A percentile compares a stretch with the other conserved stretches of the same genome.
Conservation (phyloP, 306 rosid genomes). For the Lotus japonicus region DNA sequence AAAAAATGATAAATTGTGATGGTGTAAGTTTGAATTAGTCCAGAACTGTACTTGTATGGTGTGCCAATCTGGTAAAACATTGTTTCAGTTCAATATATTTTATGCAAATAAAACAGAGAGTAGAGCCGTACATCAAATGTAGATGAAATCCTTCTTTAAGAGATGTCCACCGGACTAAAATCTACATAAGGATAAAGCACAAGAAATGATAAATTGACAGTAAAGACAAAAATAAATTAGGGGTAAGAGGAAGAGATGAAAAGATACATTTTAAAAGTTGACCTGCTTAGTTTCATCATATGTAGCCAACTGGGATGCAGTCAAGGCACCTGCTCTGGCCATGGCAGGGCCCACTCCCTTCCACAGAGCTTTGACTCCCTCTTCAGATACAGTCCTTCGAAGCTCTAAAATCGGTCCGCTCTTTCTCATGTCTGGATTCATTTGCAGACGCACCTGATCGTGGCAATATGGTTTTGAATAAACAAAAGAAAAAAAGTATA, state of each 20-base stretch:
- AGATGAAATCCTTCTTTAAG: slow-evolving; percentile 77
- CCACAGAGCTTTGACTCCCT: slow-evolving; percentile 86
- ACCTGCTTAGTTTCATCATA: slow-evolving; percentile 97
- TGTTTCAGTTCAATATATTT: background rate
- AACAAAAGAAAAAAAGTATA: background rate
- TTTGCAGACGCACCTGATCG: slow-evolving; percentile 84
- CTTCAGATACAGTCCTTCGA: slow-evolving; percentile 54
- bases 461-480: slow-evolving; percentile 25
- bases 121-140: slow-evolving; percentile 61
- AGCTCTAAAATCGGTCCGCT: slow-evolving; percentile 57
- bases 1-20: slow-evolving; percentile 3
- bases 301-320: slow-evolving; percentile 87
- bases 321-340: slow-evolving; percentile 89
- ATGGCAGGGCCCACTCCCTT: slow-evolving; percentile 94
- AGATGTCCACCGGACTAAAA: slow-evolving; percentile 52
- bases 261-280: slow-evolving; percentile 30
- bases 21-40: background rate
- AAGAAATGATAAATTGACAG: background rate
- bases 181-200: slow-evolving; percentile 45
- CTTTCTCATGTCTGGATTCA: slow-evolving; percentile 59
- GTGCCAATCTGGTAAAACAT: background rate
- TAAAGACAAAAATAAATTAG: background rate
- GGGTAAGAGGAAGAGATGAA: background rate
- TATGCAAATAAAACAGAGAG: slow-evolving; percentile 2
- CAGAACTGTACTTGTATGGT: background rate